Base-by-base conservation (phyloP, 2,329 filamentous ascomycete genomes). In the Amauroascus verrucosus region DNA sequence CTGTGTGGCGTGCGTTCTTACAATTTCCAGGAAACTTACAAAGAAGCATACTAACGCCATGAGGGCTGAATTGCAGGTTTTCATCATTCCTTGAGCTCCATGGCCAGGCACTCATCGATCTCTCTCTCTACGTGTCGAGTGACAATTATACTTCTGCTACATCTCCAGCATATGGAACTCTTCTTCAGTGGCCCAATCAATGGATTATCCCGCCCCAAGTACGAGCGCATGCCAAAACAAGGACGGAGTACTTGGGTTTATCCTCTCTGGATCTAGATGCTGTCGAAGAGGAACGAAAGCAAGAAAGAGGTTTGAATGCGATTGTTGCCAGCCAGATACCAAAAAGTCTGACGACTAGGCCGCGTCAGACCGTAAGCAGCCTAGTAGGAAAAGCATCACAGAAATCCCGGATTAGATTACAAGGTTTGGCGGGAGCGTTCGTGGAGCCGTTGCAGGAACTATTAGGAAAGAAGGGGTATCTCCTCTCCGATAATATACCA, bases 71-170 rank as follows among this genome's bases (percentile, higher is more conserved):
- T 50, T 45, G 35, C 57, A 68, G 68, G 20, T 72, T 70, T 70
- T 75, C 80, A 33, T 79, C 86, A 57, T 90, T 90, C 69, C 73
- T 96, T 60, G 76, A 83, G 65, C 79, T 83, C 24, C 82, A 84
- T 55, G 87, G 85, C n/a, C 81, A 83, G 48, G 81, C 85, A 30
- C 79, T 97, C 56, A 68, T 96, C 62, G 86, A 94, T 62, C 82
- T 96, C 54, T 90, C 84, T 49, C 83, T 97, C 61, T 97, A 94
- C 68, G 85, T 93, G 58, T 93, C 89, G 30, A 87, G 85, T 54
- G 82, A 88, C 58, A 96, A 97, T 73, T 98, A 93, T 79, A 77
- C 82, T 53, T 74, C 77, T 41, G 73, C 78, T 47, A 95, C 89
- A 3, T 82, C 88, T 14, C 86, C 88, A 1, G 84, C 88, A 35